These are phyloP conservation scores for Firmiana major DNA, from an alignment of 345 rosid species.

Conservation along the genomic window DNA sequence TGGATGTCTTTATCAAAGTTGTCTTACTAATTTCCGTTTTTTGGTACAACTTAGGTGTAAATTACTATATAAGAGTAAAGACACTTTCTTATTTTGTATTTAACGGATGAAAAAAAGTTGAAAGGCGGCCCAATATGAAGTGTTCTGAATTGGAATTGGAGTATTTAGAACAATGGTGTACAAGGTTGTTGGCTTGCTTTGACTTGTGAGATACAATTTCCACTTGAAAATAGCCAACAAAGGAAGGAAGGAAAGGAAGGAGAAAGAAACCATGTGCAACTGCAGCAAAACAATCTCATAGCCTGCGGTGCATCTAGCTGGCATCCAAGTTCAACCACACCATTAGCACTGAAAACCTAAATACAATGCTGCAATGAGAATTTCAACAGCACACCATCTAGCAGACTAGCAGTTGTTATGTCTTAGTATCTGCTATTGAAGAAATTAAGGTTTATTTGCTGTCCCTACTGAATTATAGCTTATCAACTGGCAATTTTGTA, in stretches of 20 bases:
- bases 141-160: too few relatives aligned
- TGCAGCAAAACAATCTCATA: neutral
- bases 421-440: neutral
- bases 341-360: neutral
- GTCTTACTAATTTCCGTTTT: neutral
- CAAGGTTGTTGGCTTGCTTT: constrained; percentile 7
- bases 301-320: neutral
- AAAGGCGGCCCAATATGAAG: too few relatives aligned
- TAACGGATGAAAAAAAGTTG: neutral
- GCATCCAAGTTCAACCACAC: neutral
- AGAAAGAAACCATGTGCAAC: neutral
- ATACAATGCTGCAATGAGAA: neutral
- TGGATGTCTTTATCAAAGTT: neutral
- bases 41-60: neutral
- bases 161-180: too few relatives aligned
- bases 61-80: neutral
- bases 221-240: neutral
- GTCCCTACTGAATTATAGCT: neutral
- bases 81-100: neutral
- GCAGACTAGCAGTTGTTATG: neutral
- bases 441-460: neutral
- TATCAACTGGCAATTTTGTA: neutral
- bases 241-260: too few relatives aligned
- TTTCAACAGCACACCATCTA: neutral
- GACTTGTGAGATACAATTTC: neutral